Base-by-base conservation (phyloP, 345 rosid species). In the Aquilaria sinensis region DNA sequence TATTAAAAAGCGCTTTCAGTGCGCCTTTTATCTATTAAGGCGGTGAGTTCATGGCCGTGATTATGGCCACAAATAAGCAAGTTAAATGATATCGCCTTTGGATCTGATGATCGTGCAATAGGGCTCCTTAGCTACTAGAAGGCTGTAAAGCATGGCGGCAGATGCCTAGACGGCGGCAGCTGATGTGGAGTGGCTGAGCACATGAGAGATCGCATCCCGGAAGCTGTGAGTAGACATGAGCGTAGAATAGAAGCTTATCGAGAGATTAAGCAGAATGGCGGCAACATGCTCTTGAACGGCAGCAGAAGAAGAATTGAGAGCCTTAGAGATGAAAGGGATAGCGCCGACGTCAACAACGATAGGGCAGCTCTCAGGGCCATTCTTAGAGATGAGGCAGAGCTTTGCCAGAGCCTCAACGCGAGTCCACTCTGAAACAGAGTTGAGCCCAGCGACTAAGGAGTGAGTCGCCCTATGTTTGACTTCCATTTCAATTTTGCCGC, bases 151-250 rank as follows among this genome's bases (percentile, higher is more conserved):
- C 55, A 88, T 79, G 61, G 98, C 97, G 76, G 98, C 94, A 57
- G 83, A 65, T 41, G 92, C 83, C 43, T 93, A 97, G 43, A 90
- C 94, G 0, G 97, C 93, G 62, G 68, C 70, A 12, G 88, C 64
- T 45, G 98, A 75, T 43, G 94, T 60, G 33, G 79, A 90, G 67
- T 81, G 83, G 30, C 89, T 75, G 57, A 93, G 87, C 31, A 77
- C 82, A 80, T 89, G 97, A 47, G 96, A 83, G 53, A 93, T 70
- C 53, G 98, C 96, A 74, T 89, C 97, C 55, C 85, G 91, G 63
- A 93, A 73, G 49, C 97, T 92, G 56, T 83, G 87, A 14, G 97
- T 82, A 58, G 97, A 84, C 85, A 92, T 87, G 47, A 89, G 81
- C 2, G 88, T 31, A 31, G 80, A 86, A 32, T 87, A 84, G 6